Base-by-base conservation (phyloP, 139 green algal species). In the Auxenochlorella protothecoides region DNA sequence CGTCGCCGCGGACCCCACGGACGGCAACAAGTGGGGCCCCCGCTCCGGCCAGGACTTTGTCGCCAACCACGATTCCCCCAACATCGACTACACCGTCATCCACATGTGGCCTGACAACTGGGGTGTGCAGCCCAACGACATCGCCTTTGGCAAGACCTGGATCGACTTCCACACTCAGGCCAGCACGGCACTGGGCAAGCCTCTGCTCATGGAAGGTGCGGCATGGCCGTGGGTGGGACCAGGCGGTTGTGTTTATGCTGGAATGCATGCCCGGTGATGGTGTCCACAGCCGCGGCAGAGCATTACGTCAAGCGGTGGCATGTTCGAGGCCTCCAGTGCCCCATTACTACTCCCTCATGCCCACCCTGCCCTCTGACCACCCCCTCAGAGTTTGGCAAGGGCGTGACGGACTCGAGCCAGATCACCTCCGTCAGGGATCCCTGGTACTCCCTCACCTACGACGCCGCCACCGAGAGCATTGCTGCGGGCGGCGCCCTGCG, bases 51-150 rank as follows among this genome's bases (percentile, higher is more conserved):
- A 80, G 64, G 74, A 80, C 71, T 80, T 83, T 53, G 14, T 69
- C 3, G 27, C 74, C 54, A 83, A 83, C 74, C 78, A 83, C 27
- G 65, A 64, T 3, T 54, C 61, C 63, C 15, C 70, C 5, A 44
- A 12, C 64, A 80, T 83, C 10, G 71, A 80, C 60, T 83, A 74
- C 27, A 65, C 75, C 15, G 51, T 65, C n/a, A 65, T 83, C 14
- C 78, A 83, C 68, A 56, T 83, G 59, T 82, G 77, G 77, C 73
- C 77, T 3, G 72, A 78, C 62, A 73, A 78, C 52, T 69, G 61
- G 14, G 6, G 56, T 53, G 56, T n/a, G 56, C 63, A 63, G 4
- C 13, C 53, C 4, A 52, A 60, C 4, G 73, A 73, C 53, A 6
- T 55, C 16, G 16, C 53, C 65, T 80, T 73, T 59, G 72, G 72